phyloP scores from a whole-genome alignment of 2,329 filamentous ascomycete species.

The Xylariaceae sp. region DNA sequence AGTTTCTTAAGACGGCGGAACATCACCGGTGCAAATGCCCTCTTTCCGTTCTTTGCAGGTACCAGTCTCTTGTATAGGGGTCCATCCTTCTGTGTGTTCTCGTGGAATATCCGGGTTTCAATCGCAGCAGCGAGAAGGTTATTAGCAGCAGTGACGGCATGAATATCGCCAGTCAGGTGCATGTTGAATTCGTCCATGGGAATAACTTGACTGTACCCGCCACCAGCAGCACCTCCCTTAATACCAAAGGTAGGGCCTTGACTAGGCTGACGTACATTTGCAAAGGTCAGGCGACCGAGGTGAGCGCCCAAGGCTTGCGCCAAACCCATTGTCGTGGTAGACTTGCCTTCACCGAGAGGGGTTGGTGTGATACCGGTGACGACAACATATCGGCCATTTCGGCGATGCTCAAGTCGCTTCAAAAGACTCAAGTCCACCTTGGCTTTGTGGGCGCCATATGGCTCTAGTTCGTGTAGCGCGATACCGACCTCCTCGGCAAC shows the following conservation, averaged over 20 bases:
- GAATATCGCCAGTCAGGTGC: conserved; percentile 94
- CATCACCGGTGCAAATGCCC: conserved; percentile 84
- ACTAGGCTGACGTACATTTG: conserved; percentile 93
- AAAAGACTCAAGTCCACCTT: conserved; percentile 84
- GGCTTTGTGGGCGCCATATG: conserved; percentile 91
- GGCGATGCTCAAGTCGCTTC: conserved; percentile 78
- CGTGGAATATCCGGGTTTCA: conserved; percentile 97
- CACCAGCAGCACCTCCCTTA: conserved; percentile 95
- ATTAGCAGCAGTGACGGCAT: conserved; percentile 94
- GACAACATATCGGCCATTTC: conserved; percentile 84
- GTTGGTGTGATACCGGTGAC: conserved; percentile 96
- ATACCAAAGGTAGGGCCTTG: conserved; percentile 98
- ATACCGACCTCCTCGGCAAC: conserved; percentile 86
- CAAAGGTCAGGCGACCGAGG: conserved; percentile 80
- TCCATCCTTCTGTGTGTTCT: conserved; percentile 87
- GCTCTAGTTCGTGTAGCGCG: conserved; percentile 81
- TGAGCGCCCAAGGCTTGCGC: conserved; percentile 90
- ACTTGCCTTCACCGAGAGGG: conserved; percentile 94
- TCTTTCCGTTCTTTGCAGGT: conserved; percentile 82
- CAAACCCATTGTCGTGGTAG: conserved; percentile 93
- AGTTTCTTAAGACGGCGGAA: conserved; percentile 91
- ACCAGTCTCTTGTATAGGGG: conserved; percentile 83
- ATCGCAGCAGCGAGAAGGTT: conserved; percentile 94
- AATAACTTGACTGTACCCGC: conserved; percentile 97
- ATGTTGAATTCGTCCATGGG: conserved; percentile 99